phyloP scores from a whole-genome alignment of 371 early-diverging fungal species.

The Rhizopus stolonifer region DNA sequence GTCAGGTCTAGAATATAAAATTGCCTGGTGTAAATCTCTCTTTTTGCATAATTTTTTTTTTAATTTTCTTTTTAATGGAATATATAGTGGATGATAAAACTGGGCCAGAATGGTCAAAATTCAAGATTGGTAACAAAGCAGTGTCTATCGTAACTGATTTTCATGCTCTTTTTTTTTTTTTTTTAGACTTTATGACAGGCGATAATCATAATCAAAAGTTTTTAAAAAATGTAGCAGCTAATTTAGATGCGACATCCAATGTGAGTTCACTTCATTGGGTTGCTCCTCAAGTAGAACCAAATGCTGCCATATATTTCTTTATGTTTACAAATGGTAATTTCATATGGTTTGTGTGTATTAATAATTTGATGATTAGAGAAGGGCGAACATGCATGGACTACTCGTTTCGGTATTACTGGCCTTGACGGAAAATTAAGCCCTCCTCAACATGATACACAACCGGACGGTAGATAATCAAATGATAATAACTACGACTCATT shows the following conservation, averaged over 20 bases:
- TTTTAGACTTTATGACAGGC: slow-evolving; percentile 44
- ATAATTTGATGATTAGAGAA: slow-evolving; percentile 20
- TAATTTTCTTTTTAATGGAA: background rate
- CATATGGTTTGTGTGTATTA: background rate
- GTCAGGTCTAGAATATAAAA: slow-evolving; percentile 34
- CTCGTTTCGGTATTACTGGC: slow-evolving; percentile 38
- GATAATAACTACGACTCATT: too few relatives aligned
- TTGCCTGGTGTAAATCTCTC: slow-evolving; percentile 41
- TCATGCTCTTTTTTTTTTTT: too few relatives aligned
- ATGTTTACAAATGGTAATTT: slow-evolving; percentile 49
- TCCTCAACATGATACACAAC: slow-evolving; percentile 34
- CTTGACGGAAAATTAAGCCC: slow-evolving; percentile 21
- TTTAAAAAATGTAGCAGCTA: slow-evolving; percentile 26
- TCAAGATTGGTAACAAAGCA: slow-evolving; percentile 37
- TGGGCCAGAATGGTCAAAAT: slow-evolving; percentile 29
- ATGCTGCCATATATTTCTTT: slow-evolving; percentile 45
- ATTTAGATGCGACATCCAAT: slow-evolving; percentile 25
- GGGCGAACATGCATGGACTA: slow-evolving; percentile 43
- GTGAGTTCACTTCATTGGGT: slow-evolving; percentile 26
- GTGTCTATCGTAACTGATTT: background rate
- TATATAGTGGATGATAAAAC: slow-evolving; percentile 29
- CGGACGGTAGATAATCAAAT: slow-evolving; percentile 26
- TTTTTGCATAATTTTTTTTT: background rate
- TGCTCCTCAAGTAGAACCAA: slow-evolving; percentile 41
- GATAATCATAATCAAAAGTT: slow-evolving; percentile 34